These are phyloP conservation scores for Thelonectria blattea DNA, from an alignment of 2,329 filamentous ascomycete species.

Conservation along the genomic window DNA sequence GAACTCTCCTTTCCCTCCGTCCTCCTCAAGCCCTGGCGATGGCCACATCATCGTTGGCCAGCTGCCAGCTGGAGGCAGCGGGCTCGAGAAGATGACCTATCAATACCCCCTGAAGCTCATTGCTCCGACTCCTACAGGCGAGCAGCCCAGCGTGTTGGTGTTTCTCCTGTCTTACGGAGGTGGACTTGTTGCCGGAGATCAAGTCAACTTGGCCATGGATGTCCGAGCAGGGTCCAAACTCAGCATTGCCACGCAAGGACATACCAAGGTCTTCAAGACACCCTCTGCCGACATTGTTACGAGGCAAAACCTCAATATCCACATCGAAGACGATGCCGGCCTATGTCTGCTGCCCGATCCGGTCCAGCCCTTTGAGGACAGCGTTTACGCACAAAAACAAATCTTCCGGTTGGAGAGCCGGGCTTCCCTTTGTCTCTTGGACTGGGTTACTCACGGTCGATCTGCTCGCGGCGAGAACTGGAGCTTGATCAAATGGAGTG, in stretches of 20 bases:
- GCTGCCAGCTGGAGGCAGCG: constrained; percentile 73
- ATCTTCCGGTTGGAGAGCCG: constrained; percentile 67
- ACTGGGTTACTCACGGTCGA: constrained; percentile 94
- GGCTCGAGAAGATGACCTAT: constrained; percentile 78
- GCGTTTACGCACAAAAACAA: constrained; percentile 84
- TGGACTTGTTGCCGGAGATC: constrained; percentile 87
- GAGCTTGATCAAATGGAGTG: constrained; percentile 80
- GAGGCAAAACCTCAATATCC: constrained; percentile 60
- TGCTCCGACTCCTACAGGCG: constrained; percentile 71
- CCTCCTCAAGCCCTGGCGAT: constrained; percentile 75
- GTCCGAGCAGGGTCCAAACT: constrained; percentile 71
- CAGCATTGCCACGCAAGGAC: constrained; percentile 73
- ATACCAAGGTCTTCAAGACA: constrained; percentile 95
- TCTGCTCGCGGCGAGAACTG: constrained; percentile 87
- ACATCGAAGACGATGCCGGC: constrained; percentile 56
- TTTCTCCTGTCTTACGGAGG: constrained; percentile 95
- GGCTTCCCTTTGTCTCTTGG: constrained; percentile 78
- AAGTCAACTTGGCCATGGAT: constrained; percentile 73
- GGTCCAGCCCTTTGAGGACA: constrained; percentile 86
- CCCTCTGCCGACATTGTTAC: constrained; percentile 60
- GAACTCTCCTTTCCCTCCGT: constrained; percentile 77
- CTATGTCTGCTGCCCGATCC: constrained; percentile 84
- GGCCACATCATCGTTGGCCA: constrained; percentile 77
- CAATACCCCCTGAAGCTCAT: constrained; percentile 96
- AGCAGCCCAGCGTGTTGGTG: constrained; percentile 74